Conservation (phyloP, 78 protist species). For the Polysphondylium violaceum region DNA sequence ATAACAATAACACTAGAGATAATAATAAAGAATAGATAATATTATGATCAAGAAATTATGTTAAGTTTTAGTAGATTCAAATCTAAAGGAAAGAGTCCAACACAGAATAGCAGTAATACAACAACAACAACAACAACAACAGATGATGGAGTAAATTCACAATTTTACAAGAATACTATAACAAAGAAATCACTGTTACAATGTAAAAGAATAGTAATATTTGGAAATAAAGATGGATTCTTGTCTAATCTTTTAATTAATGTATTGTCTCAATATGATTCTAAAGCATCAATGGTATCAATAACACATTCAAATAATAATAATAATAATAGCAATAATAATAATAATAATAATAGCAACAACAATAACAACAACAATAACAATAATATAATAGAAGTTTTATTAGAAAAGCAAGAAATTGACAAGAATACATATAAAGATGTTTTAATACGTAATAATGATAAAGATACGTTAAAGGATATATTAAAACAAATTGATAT, state of each 20-base stretch:
- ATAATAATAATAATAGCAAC: constrained; percentile 1
- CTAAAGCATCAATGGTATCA: constrained; percentile 6
- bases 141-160: no score
- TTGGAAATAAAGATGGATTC: constrained; percentile 32
- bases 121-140: no score
- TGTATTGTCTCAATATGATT: constrained; percentile 49
- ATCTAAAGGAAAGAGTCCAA: no score
- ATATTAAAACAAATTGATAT: constrained; percentile 6
- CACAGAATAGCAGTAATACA: no score
- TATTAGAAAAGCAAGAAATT: background rate
- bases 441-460: background rate
- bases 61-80: no score
- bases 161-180: no score
- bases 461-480: background rate
- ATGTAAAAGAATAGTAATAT: background rate
- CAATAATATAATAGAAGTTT: background rate
- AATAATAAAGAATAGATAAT: no score
- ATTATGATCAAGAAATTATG: no score
- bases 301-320: background rate
- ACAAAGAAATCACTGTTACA: constrained; percentile 1
- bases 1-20: no score
- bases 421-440: background rate
- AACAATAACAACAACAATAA: background rate
- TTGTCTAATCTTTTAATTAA: constrained; percentile 23
- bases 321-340: background rate